Evolutionary conservation across 148 eudicot species (phyloP), one percentile per base, ranked within the genome.

Genomic region (Rhododendron mucronatum): DNA sequence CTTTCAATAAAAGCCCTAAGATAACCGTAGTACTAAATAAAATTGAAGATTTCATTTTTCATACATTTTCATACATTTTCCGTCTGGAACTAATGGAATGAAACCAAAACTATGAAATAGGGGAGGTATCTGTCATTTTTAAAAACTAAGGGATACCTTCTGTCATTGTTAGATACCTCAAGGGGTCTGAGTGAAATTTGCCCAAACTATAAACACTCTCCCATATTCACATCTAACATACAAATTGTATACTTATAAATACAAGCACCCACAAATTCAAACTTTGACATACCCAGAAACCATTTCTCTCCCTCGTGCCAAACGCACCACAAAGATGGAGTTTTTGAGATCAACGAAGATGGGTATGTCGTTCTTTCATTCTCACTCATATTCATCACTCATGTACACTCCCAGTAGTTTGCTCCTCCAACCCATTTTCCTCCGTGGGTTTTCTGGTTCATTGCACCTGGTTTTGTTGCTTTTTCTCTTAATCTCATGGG

Each of bases 381-480:
- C 86, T 73, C 57, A 41, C 3, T 78, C 71, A 1, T 37, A 2
- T 51, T 55, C 67, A 33, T 76, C 67, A 18, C 18, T 44, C 16
- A 41, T 78, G 82, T 2, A 15, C 37, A 1, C 21, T 7, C 33
- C 73, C 2, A 7, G 28, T 23, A 78, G 76, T 75, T 84, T 84
- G 15, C 81, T 84, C 50, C 51, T 84, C 69, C 35, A 53, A 84
- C 81, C 86, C 81, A 51, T 74, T 45, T 73, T 74, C 67, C 14
- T 50, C 0, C 80, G 33, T 84, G 81, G 80, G 67, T 55, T 55
- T 18, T 55, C 61, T 55, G 61, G 61, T 55, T 55, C 61, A 18
- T 18, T 55, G 61, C 61, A 55, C 61, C 21, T 55, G 7, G 61
- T 55, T 61, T 61, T 61, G n/a, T 21, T 61, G 26, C 11, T 39